Evolutionary conservation across 1,284 basidiomycete species (phyloP), one percentile per base, ranked within the genome.

Genomic region (Fomitiporia mediterranea): DNA sequence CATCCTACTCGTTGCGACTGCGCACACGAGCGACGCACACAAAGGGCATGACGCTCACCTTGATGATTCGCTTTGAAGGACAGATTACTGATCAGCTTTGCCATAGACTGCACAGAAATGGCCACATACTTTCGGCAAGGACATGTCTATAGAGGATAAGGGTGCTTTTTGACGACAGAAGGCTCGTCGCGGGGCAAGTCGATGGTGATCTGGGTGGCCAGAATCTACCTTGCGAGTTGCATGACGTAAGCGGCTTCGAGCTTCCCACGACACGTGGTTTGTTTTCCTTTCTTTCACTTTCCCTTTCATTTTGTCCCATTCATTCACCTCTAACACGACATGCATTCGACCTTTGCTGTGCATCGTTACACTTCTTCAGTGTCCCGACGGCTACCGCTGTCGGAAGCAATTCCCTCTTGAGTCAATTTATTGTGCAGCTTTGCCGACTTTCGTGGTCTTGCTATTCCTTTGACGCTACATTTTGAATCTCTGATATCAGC

Each of bases 11-110:
- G 32, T 34, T 34, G 13, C 60, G 13, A 11, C 11, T 3, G 25
- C 17, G 17, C 43, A 19, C 21, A 13, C 30, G 43, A 9, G 28
- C 4, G 17, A 21, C 40, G 27, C 17, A 38, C 17, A 39, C 23
- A 9, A 43, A 27, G 13, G 40, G 32, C 19, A 28, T n/a, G 11
- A 32, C 17, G 35, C 70, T 54, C 53, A 81, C 79, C 76, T 81
- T 81, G 70, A 81, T 81, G 70, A 81, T 81, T 53, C 79, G 74
- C 77, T 82, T 60, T n/a, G 32, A 15, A 39, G 25, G 51, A 46
- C 43, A 46, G 51, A 60, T 15, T 34, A 34, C 32, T 6, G 32
- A 55, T 50, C 47, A 37, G 19, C n/a, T 25, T n/a, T 13, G 32
- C 23, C 21, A 15, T 21, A 23, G 44, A 13, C 32, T 17, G 48